phyloP scores from a whole-genome alignment of 2,329 filamentous ascomycete species.

The Fusarium equiseti region DNA sequence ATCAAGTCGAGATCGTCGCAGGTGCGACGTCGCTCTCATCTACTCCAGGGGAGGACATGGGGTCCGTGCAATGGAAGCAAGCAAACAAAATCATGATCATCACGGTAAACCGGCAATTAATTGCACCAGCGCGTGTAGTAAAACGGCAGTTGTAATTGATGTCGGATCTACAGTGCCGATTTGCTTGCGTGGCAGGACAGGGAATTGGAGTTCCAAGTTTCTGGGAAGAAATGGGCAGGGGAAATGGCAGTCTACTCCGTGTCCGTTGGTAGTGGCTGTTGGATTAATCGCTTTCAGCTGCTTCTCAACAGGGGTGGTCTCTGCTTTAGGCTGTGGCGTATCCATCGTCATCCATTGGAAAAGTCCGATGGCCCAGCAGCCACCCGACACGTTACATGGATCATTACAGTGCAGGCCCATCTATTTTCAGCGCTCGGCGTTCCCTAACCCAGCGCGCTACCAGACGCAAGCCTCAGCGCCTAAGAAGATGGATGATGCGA shows the following conservation, averaged over 20 bases:
- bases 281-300: background rate
- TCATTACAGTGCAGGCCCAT: background rate
- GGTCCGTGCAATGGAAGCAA: background rate
- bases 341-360: background rate
- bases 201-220: constrained; percentile 3
- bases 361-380: background rate
- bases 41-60: background rate
- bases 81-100: constrained; percentile 5
- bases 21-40: constrained; percentile 12
- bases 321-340: constrained; percentile 13
- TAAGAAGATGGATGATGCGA: background rate
- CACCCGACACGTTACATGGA: constrained; percentile 9
- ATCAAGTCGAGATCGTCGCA: constrained; percentile 20
- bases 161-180: constrained; percentile 18
- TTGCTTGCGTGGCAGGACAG: constrained; percentile 21
- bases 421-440: constrained; percentile 2
- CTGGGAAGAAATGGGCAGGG: background rate
- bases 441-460: background rate
- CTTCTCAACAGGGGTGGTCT: background rate
- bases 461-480: constrained; percentile 1
- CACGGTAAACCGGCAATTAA: constrained; percentile 12
- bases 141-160: background rate
- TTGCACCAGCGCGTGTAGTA: background rate
- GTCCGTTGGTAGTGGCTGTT: background rate
- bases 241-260: too few relatives aligned